These are phyloP conservation scores for Protomyces gravidus DNA, from an alignment of 1,139 yeast genomes.

Conservation along the genomic window DNA sequence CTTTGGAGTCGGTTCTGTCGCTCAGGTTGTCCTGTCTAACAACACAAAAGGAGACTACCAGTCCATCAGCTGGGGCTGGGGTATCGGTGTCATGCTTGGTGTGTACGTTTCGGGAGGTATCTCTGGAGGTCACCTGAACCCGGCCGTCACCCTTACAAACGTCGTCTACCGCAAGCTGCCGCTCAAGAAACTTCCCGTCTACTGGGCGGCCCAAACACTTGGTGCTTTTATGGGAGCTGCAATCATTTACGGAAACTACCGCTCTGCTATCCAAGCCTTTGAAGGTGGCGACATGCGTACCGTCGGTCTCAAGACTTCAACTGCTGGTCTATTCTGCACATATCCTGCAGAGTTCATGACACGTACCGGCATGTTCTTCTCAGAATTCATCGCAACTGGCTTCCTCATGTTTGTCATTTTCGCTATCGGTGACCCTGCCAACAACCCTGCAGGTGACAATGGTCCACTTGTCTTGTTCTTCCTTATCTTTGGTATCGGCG, in stretches of 20 bases:
- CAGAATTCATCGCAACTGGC: constrained; percentile 48
- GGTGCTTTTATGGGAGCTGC: constrained; percentile 39
- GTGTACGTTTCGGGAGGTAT: constrained; percentile 37
- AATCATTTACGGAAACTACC: constrained; percentile 39
- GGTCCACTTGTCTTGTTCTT: constrained; percentile 48
- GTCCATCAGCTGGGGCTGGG: constrained; percentile 49
- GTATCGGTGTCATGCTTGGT: constrained; percentile 37
- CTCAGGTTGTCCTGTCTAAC: constrained; percentile 39
- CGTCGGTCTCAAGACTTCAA: constrained; percentile 37
- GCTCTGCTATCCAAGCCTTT: constrained; percentile 37
- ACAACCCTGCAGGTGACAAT: constrained; percentile 45
- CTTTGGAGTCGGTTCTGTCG: constrained; percentile 27
- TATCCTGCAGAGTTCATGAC: constrained; percentile 47
- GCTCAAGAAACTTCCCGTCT: constrained; percentile 39
- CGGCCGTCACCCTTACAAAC: constrained; percentile 40
- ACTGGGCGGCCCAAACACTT: constrained; percentile 38
- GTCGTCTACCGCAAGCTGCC: constrained; percentile 40
- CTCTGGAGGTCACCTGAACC: constrained; percentile 41
- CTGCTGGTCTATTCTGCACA: constrained; percentile 49
- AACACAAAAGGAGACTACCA: constrained; percentile 45
- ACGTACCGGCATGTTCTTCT: constrained; percentile 47
- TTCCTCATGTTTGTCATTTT: constrained; percentile 47
- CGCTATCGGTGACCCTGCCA: constrained; percentile 50
- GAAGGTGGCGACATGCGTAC: constrained; percentile 39
- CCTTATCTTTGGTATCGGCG: constrained; percentile 47